Conservation (phyloP, 176 grass and related monocot species). For the Rhynchospora tenuis region DNA sequence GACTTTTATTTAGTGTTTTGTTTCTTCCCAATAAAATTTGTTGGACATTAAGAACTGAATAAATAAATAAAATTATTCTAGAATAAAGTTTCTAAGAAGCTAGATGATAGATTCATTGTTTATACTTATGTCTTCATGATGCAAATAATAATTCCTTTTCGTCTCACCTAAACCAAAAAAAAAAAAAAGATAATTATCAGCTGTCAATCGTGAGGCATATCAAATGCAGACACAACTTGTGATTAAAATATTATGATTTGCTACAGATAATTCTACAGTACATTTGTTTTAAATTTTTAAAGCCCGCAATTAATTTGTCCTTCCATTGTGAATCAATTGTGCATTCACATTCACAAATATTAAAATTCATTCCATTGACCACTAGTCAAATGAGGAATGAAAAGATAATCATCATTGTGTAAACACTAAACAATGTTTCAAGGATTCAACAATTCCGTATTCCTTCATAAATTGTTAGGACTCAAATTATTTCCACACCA, state of each 20-base stretch:
- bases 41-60: too few relatives aligned
- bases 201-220: background rate
- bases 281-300: too few relatives aligned
- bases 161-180: background rate
- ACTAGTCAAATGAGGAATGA: background rate
- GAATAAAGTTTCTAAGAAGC: background rate
- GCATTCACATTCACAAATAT: background rate
- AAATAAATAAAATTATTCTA: background rate
- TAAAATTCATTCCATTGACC: background rate
- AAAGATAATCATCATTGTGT: background rate
- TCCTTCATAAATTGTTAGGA: too few relatives aligned
- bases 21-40: too few relatives aligned
- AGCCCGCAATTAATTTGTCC: too few relatives aligned
- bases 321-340: too few relatives aligned
- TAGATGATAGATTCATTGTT: background rate
- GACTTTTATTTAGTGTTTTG: too few relatives aligned
- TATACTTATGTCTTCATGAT: background rate
- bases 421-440: too few relatives aligned
- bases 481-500: too few relatives aligned
- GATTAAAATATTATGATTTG: background rate
- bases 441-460: too few relatives aligned
- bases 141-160: background rate
- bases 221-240: background rate
- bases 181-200: background rate
- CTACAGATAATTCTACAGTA: too few relatives aligned